Percentiles rank a stretch among this genome's conserved stretches.
phyloP scores from a whole-genome alignment of 2,329 filamentous ascomycete genomes.

The Botrytis porri region DNA sequence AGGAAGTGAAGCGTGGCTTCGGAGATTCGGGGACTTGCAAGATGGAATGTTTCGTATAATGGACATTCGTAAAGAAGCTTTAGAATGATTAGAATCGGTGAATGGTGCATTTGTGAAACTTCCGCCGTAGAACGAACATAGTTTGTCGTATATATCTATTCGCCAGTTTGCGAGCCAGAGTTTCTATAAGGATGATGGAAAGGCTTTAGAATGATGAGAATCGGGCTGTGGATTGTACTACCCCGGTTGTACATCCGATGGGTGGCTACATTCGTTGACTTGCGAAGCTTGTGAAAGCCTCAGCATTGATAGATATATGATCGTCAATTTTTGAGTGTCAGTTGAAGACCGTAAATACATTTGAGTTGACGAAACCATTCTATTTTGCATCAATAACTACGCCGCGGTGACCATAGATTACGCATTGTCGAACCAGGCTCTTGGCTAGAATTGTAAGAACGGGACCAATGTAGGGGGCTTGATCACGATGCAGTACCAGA shows the following conservation, averaged over 20 bases:
- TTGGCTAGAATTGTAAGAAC: not conserved
- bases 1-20: slow-evolving; percentile 16
- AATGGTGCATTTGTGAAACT: not conserved
- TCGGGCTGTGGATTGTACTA: not conserved
- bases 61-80: not conserved
- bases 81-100: slow-evolving; percentile 13
- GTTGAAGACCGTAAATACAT: not conserved
- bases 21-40: slow-evolving; percentile 19
- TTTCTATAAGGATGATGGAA: not conserved
- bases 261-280: not conserved
- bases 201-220: not conserved
- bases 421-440: not conserved
- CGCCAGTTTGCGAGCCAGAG: not conserved
- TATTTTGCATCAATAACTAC: not conserved
- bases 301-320: not conserved
- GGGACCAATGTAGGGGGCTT: not conserved
- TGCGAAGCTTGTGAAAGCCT: not conserved
- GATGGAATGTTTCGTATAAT: not conserved
- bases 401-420: not conserved
- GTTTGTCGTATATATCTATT: not conserved
- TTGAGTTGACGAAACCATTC: not conserved
- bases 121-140: not conserved
- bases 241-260: not conserved
- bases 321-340: not conserved
- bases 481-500: not conserved